These are phyloP conservation scores for Meripilus lineatus DNA, from an alignment of 1,284 basidiomycete species.

Conservation along the genomic window DNA sequence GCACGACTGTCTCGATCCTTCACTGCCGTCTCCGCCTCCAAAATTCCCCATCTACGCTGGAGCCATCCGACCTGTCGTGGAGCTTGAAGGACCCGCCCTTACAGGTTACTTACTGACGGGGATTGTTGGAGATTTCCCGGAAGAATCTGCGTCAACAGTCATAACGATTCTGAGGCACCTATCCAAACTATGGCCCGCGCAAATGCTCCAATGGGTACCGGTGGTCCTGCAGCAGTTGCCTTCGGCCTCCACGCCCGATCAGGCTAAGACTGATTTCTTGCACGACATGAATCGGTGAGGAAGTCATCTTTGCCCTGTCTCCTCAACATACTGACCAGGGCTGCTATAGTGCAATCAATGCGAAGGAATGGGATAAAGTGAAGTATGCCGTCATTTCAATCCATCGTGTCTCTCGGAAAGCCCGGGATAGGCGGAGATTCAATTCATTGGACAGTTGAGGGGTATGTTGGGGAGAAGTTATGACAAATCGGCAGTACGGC, in stretches of 20 bases:
- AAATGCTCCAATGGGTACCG: conserved; percentile 72
- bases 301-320: no score
- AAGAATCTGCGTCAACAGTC: conserved; percentile 74
- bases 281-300: conserved; percentile 69
- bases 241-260: conserved; percentile 51
- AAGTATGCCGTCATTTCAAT: conserved; percentile 69
- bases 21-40: conserved; percentile 42
- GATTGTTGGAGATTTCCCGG: conserved; percentile 83
- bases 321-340: no score
- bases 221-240: conserved; percentile 71
- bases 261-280: conserved; percentile 75
- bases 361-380: conserved; percentile 67
- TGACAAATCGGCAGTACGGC: no score
- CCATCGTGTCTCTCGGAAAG: conserved; percentile 64
- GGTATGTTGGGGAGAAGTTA: no score
- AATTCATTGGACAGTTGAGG: conserved; percentile 33
- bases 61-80: conserved; percentile 64
- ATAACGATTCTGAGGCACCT: conserved; percentile 77
- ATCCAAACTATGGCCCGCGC: conserved; percentile 59
- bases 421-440: conserved; percentile 59
- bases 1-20: conserved; percentile 59
- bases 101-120: conserved; percentile 73
- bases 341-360: conserved; percentile 55
- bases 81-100: conserved; percentile 73
- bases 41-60: conserved; percentile 62